Base-by-base conservation (phyloP, 2,329 filamentous ascomycete species). In the Westerdykella sp. region DNA sequence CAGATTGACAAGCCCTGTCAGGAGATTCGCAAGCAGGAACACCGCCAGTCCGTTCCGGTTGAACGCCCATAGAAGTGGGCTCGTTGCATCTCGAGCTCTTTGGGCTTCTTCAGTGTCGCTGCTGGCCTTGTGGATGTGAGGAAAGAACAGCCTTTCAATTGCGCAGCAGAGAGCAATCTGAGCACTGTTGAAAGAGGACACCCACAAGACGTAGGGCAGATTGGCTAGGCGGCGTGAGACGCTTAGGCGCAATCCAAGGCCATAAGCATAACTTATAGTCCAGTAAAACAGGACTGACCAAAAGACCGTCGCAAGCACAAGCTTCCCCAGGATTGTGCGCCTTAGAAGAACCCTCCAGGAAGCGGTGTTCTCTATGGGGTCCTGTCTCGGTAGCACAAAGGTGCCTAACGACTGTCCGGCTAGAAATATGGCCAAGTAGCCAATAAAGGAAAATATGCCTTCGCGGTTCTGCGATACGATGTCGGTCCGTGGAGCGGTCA, bases 381-480 rank as follows among this genome's bases (percentile, higher is more conserved):
- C 49, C 43, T 64, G 56, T 31, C 76, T 71, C 3, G 87, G 87
- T 31, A 97, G 78, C 45, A 93, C 78, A 48, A 83, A 79, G 68
- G 90, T 82, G 39, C 93, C 93, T 14, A 84, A 79, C 34, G 86
- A 85, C 62, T 94, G 88, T 3, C 93, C 93, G 1, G 87, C 82
- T 32, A 98, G 79, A 67, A 96, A 98, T 46, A 98, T 96, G 37
- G 91, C 85, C 37, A 98, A 77, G 62, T 98, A 98, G 4, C 93
- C 93, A 39, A 87, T 69, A 66, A 97, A 95, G 42, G 89, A 95
- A 66, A 91, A 95, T n/a, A 98, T 76, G 0, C 93, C 93, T 66
- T 98, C 93, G 21, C 91, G 79, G 62, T 98, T 98, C 74, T 89
- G 86, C 2, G 87, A 91, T 5, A 98, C 66, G 12, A 95, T 72